Base-by-base conservation (phyloP, 1,284 basidiomycete species). In the Fomitopsis betulina region DNA sequence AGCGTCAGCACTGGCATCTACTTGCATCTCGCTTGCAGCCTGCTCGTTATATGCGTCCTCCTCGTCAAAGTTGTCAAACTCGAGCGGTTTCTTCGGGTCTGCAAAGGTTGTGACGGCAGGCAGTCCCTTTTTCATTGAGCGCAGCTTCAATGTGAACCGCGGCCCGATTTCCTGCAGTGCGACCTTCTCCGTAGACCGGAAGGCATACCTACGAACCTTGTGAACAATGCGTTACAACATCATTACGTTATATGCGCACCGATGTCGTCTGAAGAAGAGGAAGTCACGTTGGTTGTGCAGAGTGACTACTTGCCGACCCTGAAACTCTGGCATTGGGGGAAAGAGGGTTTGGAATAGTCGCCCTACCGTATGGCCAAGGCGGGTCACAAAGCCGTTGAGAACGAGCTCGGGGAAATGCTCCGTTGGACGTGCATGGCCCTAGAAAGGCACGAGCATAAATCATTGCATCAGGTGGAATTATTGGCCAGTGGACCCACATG, bases 271-370 rank as follows among this genome's bases (percentile, higher is more conserved):
- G 80, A 99, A 98, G 78, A 99, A 99, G 59, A 99, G 76, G 73
- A 98, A 99, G 76, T 99, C 97, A 57, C 97, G 85, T 72, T 98
- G 96, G 69, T 98, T 98, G 73, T 99, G 97, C 30, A 98, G 80
- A 1, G 96, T 98, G 3, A 98, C 95, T 15, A 98, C 96, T 74
- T 99, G 97, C 43, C 97, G 82, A 19, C 97, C 97, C 72, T 96
- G 92, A 68, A 98, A 95, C 73, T 97, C 92, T 0, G 96, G 96
- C 63, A 98, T 81, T 15, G 93, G 91, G 15, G 97, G 97, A 77
- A 99, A 99, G 23, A 96, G 82, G 1, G 93, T 93, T 67, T 98
- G 96, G 73, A 99, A 94, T 78, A 99, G 88, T 33, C 92, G 84
- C 9, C 97, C 97, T 57, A 98, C 88, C 6, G 89, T 86, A 70